These are phyloP conservation scores for Arabidopsis hybrid DNA, from an alignment of 441 rosid species.

Conservation along the genomic window DNA sequence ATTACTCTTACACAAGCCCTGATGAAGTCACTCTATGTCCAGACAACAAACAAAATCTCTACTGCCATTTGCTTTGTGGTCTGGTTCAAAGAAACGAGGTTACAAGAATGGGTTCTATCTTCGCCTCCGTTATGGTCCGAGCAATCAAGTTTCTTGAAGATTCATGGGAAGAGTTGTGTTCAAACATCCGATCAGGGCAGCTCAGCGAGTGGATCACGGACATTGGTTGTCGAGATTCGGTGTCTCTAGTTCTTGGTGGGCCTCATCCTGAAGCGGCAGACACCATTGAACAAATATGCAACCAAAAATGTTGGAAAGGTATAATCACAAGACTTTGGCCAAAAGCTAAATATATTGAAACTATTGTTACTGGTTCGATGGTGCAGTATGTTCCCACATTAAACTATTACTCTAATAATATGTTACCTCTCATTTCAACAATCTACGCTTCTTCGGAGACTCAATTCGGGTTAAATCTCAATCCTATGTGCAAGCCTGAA, in stretches of 20 bases:
- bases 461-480: constrained; percentile 54
- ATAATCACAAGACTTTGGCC: constrained; percentile 88
- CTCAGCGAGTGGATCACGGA: constrained; percentile 67
- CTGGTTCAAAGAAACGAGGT: constrained; percentile 74
- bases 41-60: constrained; percentile 84
- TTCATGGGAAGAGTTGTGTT: constrained; percentile 62
- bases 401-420: constrained; percentile 54
- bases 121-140: constrained; percentile 84
- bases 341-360: constrained; percentile 75
- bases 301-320: constrained; percentile 70
- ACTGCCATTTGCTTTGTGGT: constrained; percentile 88
- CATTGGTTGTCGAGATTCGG: constrained; percentile 58
- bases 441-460: constrained; percentile 68
- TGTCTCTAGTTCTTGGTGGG: constrained; percentile 57
- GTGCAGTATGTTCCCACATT: constrained; percentile 64
- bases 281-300: constrained; percentile 60
- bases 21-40: constrained; percentile 75
- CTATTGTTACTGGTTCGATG: constrained; percentile 72
- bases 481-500: constrained; percentile 15
- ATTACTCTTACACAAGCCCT: constrained; percentile 77
- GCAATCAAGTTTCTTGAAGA: constrained; percentile 79
- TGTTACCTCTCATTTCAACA: constrained; percentile 61
- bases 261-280: constrained; percentile 71
- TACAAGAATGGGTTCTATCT: constrained; percentile 85
- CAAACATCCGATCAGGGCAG: constrained; percentile 65